Evolutionary conservation across 352 stramenopile genomes (phyloP), one percentile per base, ranked within the genome.

Genomic region (Pythium chondricola): DNA sequence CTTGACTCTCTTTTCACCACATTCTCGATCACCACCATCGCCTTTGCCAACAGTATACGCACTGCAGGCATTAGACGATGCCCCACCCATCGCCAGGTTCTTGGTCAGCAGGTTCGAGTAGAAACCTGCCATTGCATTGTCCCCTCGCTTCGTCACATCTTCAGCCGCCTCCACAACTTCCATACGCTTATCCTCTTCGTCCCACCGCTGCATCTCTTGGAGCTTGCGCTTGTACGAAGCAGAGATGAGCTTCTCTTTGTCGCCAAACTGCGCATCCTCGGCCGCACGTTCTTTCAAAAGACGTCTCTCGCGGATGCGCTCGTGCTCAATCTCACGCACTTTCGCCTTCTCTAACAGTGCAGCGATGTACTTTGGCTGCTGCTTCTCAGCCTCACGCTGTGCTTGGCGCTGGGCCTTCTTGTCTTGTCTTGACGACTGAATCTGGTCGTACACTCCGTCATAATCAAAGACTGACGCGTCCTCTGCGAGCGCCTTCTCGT

Each of bases 221-320:
- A 97, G 60, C 37, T 96, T 95, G 14, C 85, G 63, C 65, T 97
- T 97, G 69, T 96, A 97, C 14, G 86, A 93, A 1, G 83, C 79
- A 9, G 88, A 96, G 6, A 97, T 70, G 32, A 95, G 84, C 62
- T 95, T 95, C 52, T 95, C 85, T 65, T 95, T 94, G 57, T 93
- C 85, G 20, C 74, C 74, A 33, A 82, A 89, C 21, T 83, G 43
- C 43, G 73, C 82, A 55, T 96, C 87, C 26, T 96, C 86, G 39
- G 72, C 65, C 43, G 83, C 67, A 27, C 84, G 68, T 49, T 97
- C 88, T 55, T 93, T 88, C 36, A 95, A 58, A 31, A 97, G 59
- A 14, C 74, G 67, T 11, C 83, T 71, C 42, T 96, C 88, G 36
- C 85, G 86, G 48, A 95, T 92, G 18, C 85, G 78, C 54, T 97